Conservation (phyloP, 768 basidiomycete genomes). For the Pilatotrama ljubarskyi region DNA sequence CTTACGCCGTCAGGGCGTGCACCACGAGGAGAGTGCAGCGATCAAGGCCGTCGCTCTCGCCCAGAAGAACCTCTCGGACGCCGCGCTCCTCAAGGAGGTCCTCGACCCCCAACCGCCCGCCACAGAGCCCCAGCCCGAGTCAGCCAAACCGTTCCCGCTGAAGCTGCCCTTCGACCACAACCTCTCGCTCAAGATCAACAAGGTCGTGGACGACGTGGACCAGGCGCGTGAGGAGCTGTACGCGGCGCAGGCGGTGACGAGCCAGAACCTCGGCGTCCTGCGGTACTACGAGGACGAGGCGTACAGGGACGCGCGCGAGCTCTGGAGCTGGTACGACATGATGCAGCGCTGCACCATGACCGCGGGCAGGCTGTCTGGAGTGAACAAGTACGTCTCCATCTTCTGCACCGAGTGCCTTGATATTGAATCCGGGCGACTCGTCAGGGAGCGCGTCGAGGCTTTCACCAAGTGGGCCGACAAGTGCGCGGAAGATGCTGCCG, state of each 20-base stretch:
- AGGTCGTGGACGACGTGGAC: not conserved
- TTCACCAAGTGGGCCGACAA: not conserved
- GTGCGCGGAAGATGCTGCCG: not conserved
- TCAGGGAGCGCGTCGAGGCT: not conserved
- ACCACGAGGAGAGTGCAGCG: not conserved
- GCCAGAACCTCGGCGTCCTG: not conserved
- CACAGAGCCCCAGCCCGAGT: not conserved
- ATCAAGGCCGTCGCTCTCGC: not conserved
- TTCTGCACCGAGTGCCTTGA: not conserved
- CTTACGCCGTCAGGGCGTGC: not conserved
- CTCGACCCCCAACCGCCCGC: not conserved
- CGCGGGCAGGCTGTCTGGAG: not conserved
- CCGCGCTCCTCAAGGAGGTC: not conserved
- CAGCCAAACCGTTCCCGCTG: not conserved
- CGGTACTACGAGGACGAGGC: constrained; percentile 1
- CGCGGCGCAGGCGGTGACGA: not conserved
- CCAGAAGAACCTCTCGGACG: not conserved
- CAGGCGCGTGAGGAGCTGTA: not conserved
- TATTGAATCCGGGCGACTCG: not conserved
- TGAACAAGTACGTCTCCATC: not conserved
- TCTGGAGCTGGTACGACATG: constrained; percentile 5
- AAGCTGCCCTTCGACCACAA: not conserved
- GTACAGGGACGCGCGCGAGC: not conserved
- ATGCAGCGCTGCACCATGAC: not conserved
- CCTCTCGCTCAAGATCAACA: constrained; percentile 2